Conservation (phyloP, 371 early-diverging fungal genomes). For the Mucor saturninus region DNA sequence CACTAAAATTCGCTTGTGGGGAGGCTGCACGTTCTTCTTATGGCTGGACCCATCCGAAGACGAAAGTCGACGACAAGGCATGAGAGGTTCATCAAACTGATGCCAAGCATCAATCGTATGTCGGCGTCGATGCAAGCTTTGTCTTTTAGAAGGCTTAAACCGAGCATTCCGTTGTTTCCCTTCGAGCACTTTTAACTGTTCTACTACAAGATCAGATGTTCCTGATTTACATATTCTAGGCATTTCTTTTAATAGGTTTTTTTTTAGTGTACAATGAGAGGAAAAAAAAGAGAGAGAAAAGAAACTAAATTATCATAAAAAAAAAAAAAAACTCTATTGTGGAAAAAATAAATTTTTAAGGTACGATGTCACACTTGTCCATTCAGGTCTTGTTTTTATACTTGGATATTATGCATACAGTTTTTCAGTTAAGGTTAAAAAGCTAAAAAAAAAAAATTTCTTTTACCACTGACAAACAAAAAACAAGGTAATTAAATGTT, state of each 20-base stretch:
- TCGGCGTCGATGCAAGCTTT: constrained; percentile 19
- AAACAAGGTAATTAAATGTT: neutral
- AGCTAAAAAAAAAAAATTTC: neutral
- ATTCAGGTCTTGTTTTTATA: neutral
- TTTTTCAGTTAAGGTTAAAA: neutral
- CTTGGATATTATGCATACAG: neutral
- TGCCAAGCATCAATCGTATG: constrained; percentile 33
- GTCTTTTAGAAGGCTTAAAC: constrained; percentile 16
- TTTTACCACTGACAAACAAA: neutral
- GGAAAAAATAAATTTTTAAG: constrained; percentile 6
- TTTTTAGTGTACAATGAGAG: no score
- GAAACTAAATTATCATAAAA: no score
- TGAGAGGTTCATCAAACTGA: constrained; percentile 15
- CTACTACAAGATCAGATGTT: constrained; percentile 19
- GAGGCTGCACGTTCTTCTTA: constrained; percentile 23
- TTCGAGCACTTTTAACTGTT: constrained; percentile 29
- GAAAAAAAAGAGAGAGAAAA: no score
- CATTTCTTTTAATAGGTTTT: constrained; percentile 2
- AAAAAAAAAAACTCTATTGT: no score
- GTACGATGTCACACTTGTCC: constrained; percentile 15
- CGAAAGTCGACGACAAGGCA: constrained; percentile 20
- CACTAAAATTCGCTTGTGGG: constrained; percentile 69
- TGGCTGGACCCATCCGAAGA: constrained; percentile 15
- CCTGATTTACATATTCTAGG: constrained; percentile 27
- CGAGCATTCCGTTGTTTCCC: constrained; percentile 8